Evolutionary conservation across 2,329 filamentous ascomycete species (phyloP), one percentile per base, ranked within the genome.

Genomic region (Chaetomiaceae sp.): DNA sequence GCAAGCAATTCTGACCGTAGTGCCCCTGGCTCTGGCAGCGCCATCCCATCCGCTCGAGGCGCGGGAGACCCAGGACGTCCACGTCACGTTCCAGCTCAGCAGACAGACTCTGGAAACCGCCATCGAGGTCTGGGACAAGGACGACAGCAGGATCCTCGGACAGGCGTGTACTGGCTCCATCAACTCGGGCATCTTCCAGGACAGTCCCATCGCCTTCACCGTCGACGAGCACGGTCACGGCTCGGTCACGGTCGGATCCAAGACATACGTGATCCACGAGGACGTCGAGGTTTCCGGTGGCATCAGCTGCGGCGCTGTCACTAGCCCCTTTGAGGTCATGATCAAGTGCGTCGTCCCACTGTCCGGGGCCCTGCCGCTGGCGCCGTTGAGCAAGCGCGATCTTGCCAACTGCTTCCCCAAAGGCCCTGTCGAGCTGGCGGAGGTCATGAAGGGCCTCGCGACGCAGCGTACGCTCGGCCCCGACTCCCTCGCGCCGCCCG

Each of bases 151-250:
- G 12, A 3, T 55, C 14, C 30, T 51, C 4, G 38, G 33, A 8
- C 41, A 55, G 8, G 42, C 40, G 3, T 55, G 53, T 25, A 45
- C 44, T 8, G 13, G 2, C 25, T 30, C 16, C 2, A 33, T 54
- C 10, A n/a, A 5, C 2, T 42, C 42, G 6, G 51, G 51, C 8
- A 5, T 33, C 5, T 54, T 54, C 39, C 7, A 44, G 8, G n/a
- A 47, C 10, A 19, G 5, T 7, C 19, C 45, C 4, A 17, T 55
- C 6, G 13, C 20, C 12, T 50, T 55, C 21, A 17, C 31, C 9
- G 34, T 55, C n/a, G 23, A 55, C 16, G 17, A 42, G 3, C 21
- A 42, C 14, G 53, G 50, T 4, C 25, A 17, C 2, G 53, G 53
- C 50, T 44, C 16, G 31, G 9, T 55, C 16, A 43, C 10, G 16